Evolutionary conservation across 441 rosid genomes (phyloP), one percentile per base, ranked within the genome.

Genomic region (Viola pubescens): DNA sequence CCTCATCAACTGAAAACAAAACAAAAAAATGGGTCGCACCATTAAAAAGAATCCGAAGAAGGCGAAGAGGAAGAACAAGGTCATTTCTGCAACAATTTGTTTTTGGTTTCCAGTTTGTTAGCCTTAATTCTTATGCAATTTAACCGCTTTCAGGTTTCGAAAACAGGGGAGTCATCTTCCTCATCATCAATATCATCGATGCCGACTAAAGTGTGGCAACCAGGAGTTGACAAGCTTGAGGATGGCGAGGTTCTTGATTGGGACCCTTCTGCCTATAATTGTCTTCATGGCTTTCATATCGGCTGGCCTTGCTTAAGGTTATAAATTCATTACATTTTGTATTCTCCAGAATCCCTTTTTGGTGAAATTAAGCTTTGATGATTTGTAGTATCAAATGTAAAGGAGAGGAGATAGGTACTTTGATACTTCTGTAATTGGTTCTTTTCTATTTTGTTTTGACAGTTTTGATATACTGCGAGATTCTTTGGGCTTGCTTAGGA

Each of bases 231-330:
- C 75, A 82, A 84, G 76, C 75, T 90, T 47, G 97, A 85, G 79
- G 97, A 90, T 52, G 99, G 90, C 55, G 99, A 94, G 63, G 97
- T 90, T 65, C 99, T 94, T 58, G 95, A 88, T 73, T 90, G 95
- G 54, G 99, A 90, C 64, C 87, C 90, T 16, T 83, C 94, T 67
- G 96, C 76, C 54, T 94, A 94, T 54, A 90, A 90, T 74, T 86
- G 87, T 16, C 97, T 94, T 64, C 89, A 88, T 39, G 99, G 79
- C 42, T 86, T 94, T 76, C 94, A 85, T 68, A 79, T 88, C 52
- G 95, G 96, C 34, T 90, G 99, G 99, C 95, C 99, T 4, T 90
- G 94, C 73, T 75, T 94, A 79, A 94, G 97, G 99, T 72, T 46
- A 3, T 7, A 37, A 3, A 46, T 14, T 19, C 12, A 38, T 26